Conservation (phyloP, 768 basidiomycete species). For the Boletus sensibilis region DNA sequence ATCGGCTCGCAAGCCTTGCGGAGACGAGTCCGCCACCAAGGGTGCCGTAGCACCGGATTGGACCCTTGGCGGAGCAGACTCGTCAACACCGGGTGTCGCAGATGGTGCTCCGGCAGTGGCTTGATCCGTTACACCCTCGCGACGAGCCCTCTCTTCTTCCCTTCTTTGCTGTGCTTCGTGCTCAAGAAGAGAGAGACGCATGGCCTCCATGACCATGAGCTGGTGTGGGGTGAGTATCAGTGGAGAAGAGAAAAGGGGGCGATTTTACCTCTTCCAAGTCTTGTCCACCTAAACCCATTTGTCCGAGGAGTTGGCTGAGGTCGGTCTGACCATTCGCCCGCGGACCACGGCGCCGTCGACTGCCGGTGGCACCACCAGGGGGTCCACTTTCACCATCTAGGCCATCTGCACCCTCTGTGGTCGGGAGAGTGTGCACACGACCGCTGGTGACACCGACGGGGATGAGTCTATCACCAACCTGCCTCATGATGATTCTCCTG, state of each 20-base stretch:
- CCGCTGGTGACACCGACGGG: slow-evolving; percentile 96
- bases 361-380: slow-evolving; percentile 38
- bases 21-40: background rate
- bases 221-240: slow-evolving; percentile 34
- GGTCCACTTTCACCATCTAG: slow-evolving; percentile 38
- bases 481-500: slow-evolving; percentile 95
- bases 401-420: slow-evolving; percentile 53
- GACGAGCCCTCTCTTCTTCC: slow-evolving; percentile 67
- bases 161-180: slow-evolving; percentile 91
- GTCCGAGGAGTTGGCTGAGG: slow-evolving; percentile 58
- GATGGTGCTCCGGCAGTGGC: slow-evolving; percentile 30
- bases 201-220: slow-evolving; percentile 99
- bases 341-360: slow-evolving; percentile 60
- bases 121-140: slow-evolving; percentile 39
- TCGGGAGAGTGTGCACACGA: slow-evolving; percentile 64
- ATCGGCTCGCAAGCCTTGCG: slow-evolving; percentile 13
- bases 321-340: slow-evolving; percentile 51
- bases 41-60: slow-evolving; percentile 7
- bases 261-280: slow-evolving; percentile 84
- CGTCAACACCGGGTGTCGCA: slow-evolving; percentile 2
- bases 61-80: slow-evolving; percentile 1
- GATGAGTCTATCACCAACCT: slow-evolving; percentile 95
- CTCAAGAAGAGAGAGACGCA: slow-evolving; percentile 91
- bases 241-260: slow-evolving; percentile 24
- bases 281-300: slow-evolving; percentile 74